Percentiles rank a stretch among this genome's conserved stretches.
phyloP scores from a whole-genome alignment of 192 early-diverging fungal genomes.

The Backusella circina region DNA sequence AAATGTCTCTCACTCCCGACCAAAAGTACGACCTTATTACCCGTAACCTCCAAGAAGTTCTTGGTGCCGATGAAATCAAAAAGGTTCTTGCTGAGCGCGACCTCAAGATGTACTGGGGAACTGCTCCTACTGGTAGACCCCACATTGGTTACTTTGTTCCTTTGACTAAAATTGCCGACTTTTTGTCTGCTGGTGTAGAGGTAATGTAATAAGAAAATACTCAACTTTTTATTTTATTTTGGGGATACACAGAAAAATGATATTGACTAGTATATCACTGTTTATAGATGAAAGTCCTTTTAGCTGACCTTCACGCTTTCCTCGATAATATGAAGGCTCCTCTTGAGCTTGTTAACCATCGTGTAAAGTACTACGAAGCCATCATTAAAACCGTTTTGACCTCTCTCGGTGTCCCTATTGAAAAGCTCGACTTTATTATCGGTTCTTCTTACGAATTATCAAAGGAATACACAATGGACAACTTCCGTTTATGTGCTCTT shows the following conservation, averaged over 20 bases:
- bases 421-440: conserved; percentile 87
- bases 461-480: conserved; percentile 89
- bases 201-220: conserved; percentile 34
- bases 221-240: too few relatives aligned
- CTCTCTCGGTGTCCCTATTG: conserved; percentile 94
- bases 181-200: conserved; percentile 85
- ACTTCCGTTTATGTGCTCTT: conserved; percentile 79
- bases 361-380: conserved; percentile 92
- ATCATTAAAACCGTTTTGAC: conserved; percentile 84
- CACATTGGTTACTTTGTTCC: conserved; percentile 98
- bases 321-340: conserved; percentile 99
- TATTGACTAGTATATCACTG: not conserved
- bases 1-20: conserved; percentile 47
- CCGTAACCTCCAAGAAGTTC: conserved; percentile 90
- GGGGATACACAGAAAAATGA: not conserved
- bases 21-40: conserved; percentile 83
- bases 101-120: conserved; percentile 96
- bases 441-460: conserved; percentile 89
- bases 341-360: conserved; percentile 81
- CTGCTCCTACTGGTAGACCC: conserved; percentile 92
- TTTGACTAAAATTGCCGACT: conserved; percentile 97
- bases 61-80: conserved; percentile 86
- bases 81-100: conserved; percentile 84
- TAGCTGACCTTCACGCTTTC: conserved; percentile 97
- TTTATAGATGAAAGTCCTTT: conserved; percentile 75